Base-by-base conservation (phyloP, 2,329 filamentous ascomycete species). In the Curvularia verruculosa region DNA sequence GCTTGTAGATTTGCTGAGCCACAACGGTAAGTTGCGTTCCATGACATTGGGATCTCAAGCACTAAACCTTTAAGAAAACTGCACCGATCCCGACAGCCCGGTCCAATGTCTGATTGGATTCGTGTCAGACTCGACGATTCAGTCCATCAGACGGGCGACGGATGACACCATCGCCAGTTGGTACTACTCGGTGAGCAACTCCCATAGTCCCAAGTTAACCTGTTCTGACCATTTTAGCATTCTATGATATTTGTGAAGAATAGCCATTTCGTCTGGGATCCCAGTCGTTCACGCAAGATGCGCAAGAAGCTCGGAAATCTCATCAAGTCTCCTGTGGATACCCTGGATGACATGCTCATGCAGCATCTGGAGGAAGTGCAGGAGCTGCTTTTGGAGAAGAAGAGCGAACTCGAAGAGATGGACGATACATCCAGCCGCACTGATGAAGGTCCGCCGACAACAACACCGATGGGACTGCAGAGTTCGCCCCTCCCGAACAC, bases 31-130 rank as follows among this genome's bases (percentile, higher is more conserved):
- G 76, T 29, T 50, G 8, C 26, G 12, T 12, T 41, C 8, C 19
- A 7, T 6, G 28, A 24, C 15, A n/a, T 23, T n/a, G 12, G 29
- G n/a, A 8, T 26, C 28, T 15, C 47, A 12, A 15, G 23, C 1
- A 37, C 41, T 40, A 52, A 61, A 18, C 23, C 4, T 43, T 56
- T 13, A 49, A 82, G 82, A 84, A 56, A 78, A 77, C 59, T 89
- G 89, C 67, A 89, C 89, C 68, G 80, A 85, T 7, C 84, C 84
- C 43, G 66, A 67, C 8, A 70, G 64, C 31, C 46, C 55, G 5
- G 83, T 96, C 47, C 81, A 86, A 1, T 89, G 88, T 29, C 84
- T 96, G 13, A 82, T 97, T 64, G 92, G 89, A 60, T 96, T 96
- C 71, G 89, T 96, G 18, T 87, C 87, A 23, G 89, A 86, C 36